Evolutionary conservation across 129 eudicot species (phyloP), one percentile per base, ranked within the genome.

Genomic region (Rutidosis leptorrhynchoides): DNA sequence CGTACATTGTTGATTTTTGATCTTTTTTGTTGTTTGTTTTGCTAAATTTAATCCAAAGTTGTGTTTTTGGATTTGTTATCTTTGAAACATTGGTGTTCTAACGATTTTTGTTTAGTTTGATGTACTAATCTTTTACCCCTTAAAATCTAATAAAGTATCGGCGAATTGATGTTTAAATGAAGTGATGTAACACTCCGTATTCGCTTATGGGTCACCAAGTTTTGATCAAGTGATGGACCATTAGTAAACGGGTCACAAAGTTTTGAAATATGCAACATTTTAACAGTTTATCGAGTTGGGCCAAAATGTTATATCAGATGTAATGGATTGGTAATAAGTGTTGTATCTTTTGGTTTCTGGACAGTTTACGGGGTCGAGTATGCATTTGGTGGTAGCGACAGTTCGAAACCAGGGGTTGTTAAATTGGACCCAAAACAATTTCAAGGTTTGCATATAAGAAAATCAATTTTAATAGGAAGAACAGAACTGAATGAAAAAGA

Each of bases 341-440:
- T 11, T 11, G 12, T 0, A 14, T 4, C 8, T 5, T 29, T n/a
- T 6, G 22, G 14, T 20, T 27, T 65, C 64, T 49, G 58, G 67
- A 33, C 76, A 87, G 95, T 90, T 82, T 93, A 90, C 17, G 93
- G 83, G 23, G 79, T 87, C 46, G 97, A 90, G 77, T 90, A 90
- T 73, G 97, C 95, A 54, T 87, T 90, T 79, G 97, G 97, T 51
- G 97, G 95, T 16, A 92, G 87, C 53, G 97, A 87, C 5, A 84
- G 80, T 77, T 64, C 93, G 24, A 84, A 80, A 46, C 87, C 93
- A 12, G 97, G 95, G 60, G 75, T 90, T 45, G 83, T 90, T 48
- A 93, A 90, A 78, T 82, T 90, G 30, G 95, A 87, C 69, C 97
- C 97, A 22, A 87, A 85, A 80, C 80, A 75, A 43, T 87, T 90